Base-by-base conservation (phyloP, 345 rosid genomes). In the Brassica napus region DNA sequence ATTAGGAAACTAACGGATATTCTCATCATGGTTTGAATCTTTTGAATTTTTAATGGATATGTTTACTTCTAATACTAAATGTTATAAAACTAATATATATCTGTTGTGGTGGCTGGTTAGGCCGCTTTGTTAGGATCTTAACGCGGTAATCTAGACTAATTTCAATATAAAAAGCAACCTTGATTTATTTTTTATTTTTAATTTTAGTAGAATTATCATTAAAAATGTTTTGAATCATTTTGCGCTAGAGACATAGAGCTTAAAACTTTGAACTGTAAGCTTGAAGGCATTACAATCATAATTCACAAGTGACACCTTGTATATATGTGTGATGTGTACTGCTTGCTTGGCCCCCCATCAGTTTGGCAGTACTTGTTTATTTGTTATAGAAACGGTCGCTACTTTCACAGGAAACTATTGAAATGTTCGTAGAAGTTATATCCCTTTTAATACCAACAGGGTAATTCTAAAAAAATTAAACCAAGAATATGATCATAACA, bases 121-220 rank as follows among this genome's bases (percentile, higher is more conserved):
- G 32, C 75, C 83, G 75, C 75, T 62, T 74, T 62, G 68, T 69
- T 69, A 59, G 79, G 83, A 80, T 80, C 79, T 69, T 37, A 69
- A 15, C 39, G 71, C 64, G 6, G 75, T 79, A 69, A 62, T 30
- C 61, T 52, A 74, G 60, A 68, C 63, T 61, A 62, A 62, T 39
- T 60, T 52, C 18, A 34, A 34, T 79, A 69, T 68, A 60, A 1
- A 79, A 62, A 26, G 65, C 73, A 55, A 55, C 58, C 18, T 23
- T 75, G 28, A 35, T 23, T 34, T 18, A 2, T 30, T 52, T 69
- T 18, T 10, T 11, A 7, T 71, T 63, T 11, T 23, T 14, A 18
- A 6, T 65, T 18, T 54, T 54, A 15, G 28, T 28, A 55, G 18
- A 65, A 65, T 28, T 21, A 28, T 9, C 61, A 58, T 66, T 8